These are phyloP conservation scores for Scedosporium aurantiacum DNA, from an alignment of 2,329 filamentous ascomycete species.

Conservation along the genomic window DNA sequence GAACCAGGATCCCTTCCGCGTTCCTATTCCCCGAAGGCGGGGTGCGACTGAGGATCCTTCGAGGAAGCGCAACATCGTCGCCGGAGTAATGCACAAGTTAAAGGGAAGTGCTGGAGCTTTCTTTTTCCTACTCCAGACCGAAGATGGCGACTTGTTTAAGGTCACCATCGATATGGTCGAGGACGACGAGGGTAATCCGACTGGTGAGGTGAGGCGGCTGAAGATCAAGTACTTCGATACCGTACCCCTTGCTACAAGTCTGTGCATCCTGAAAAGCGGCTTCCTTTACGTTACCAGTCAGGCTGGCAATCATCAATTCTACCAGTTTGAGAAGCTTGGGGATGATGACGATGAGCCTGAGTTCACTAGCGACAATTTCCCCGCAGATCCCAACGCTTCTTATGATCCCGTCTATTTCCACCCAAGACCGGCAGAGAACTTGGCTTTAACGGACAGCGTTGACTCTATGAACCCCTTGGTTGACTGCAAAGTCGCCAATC, in stretches of 20 bases:
- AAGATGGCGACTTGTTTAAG: conserved; percentile 98
- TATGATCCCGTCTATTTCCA: conserved; percentile 74
- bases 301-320: conserved; percentile 86
- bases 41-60: conserved; percentile 87
- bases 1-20: conserved; percentile 78
- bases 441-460: conserved; percentile 75
- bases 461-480: conserved; percentile 84
- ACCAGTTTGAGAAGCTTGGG: conserved; percentile 93
- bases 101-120: conserved; percentile 74
- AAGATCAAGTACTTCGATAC: conserved; percentile 99
- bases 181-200: conserved; percentile 65
- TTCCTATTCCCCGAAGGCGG: conserved; percentile 77
- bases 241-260: conserved; percentile 72
- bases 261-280: conserved; percentile 90
- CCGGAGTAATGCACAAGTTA: conserved; percentile 95
- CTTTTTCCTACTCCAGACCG: conserved; percentile 91
- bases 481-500: conserved; percentile 83
- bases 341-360: conserved; percentile 88
- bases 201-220: conserved; percentile 69
- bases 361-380: conserved; percentile 73
- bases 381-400: conserved; percentile 58
- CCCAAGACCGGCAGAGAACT: conserved; percentile 66
- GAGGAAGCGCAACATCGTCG: conserved; percentile 74
- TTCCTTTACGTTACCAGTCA: conserved; percentile 91
- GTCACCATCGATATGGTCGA: conserved; percentile 85